Evolutionary conservation across 2,329 filamentous ascomycete genomes (phyloP).

Genomic region (Tympanopsis confertula): DNA sequence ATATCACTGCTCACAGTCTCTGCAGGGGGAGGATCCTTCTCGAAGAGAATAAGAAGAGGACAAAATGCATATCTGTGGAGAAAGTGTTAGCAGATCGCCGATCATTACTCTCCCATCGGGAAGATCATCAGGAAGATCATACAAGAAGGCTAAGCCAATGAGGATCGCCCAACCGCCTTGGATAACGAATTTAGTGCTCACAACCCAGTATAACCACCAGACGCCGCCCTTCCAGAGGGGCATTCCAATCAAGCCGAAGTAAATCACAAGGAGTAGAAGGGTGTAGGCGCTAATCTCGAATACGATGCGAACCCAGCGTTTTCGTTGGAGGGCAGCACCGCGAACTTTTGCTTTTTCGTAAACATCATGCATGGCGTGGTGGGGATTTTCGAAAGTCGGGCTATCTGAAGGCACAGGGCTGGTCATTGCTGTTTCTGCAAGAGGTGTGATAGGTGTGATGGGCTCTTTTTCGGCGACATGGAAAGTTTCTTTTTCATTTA

Average conservation of each 20-base stretch:
- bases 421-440: no score
- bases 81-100: not conserved
- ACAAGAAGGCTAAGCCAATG: slow-evolving; percentile 21
- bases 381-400: no score
- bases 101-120: not conserved
- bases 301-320: slow-evolving; percentile 8
- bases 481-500: no score
- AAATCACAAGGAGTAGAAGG: slow-evolving; percentile 22
- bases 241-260: slow-evolving; percentile 30
- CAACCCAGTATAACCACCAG: slow-evolving; percentile 26
- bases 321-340: no score
- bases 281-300: slow-evolving; percentile 9
- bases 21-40: slow-evolving; percentile 13
- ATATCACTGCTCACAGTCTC: slow-evolving; percentile 13
- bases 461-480: no score
- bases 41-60: slow-evolving; percentile 13
- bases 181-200: slow-evolving; percentile 24
- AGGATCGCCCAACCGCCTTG: slow-evolving; percentile 26
- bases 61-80: not conserved
- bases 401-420: no score
- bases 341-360: no score
- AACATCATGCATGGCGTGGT: no score
- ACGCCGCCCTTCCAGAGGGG: slow-evolving; percentile 32
- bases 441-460: no score
- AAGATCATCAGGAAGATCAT: slow-evolving; percentile 9